Conservation (phyloP, 2,329 filamentous ascomycete species). For the Arthrinium phaeospermum region DNA sequence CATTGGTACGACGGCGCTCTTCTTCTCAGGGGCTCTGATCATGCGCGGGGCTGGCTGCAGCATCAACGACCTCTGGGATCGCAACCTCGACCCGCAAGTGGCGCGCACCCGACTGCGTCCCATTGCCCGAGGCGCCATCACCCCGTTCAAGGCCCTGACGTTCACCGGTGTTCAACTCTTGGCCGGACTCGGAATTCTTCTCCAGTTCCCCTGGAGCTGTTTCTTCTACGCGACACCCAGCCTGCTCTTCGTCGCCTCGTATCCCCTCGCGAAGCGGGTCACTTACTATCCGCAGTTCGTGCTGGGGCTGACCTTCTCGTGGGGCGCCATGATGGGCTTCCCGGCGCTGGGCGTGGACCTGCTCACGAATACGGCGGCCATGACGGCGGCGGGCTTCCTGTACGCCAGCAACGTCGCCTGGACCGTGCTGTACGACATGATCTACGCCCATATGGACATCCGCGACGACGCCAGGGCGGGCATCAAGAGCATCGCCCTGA, state of each 20-base stretch:
- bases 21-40: conserved; percentile 77
- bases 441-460: conserved; percentile 92
- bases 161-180: conserved; percentile 79
- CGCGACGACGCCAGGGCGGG: conserved; percentile 84
- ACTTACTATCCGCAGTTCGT: conserved; percentile 89
- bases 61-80: conserved; percentile 91
- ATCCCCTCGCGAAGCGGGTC: conserved; percentile 84
- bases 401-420: conserved; percentile 83
- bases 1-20: conserved; percentile 69
- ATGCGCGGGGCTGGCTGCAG: conserved; percentile 90
- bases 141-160: conserved; percentile 71
- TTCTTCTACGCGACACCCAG: conserved; percentile 81
- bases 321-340: conserved; percentile 89
- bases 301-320: conserved; percentile 84
- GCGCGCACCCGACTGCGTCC: conserved; percentile 77
- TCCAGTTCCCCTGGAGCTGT: conserved; percentile 77
- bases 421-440: conserved; percentile 91
- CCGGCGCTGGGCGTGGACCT: conserved; percentile 81
- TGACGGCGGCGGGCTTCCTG: conserved; percentile 70
- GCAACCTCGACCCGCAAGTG: conserved; percentile 83
- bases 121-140: conserved; percentile 79
- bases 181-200: conserved; percentile 72
- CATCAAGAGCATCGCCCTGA: conserved; percentile 86
- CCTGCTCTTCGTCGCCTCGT: conserved; percentile 73
- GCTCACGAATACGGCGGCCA: conserved; percentile 65